These are phyloP conservation scores for Jatropha podagrica DNA, from an alignment of 441 rosid genomes.

Conservation along the genomic window DNA sequence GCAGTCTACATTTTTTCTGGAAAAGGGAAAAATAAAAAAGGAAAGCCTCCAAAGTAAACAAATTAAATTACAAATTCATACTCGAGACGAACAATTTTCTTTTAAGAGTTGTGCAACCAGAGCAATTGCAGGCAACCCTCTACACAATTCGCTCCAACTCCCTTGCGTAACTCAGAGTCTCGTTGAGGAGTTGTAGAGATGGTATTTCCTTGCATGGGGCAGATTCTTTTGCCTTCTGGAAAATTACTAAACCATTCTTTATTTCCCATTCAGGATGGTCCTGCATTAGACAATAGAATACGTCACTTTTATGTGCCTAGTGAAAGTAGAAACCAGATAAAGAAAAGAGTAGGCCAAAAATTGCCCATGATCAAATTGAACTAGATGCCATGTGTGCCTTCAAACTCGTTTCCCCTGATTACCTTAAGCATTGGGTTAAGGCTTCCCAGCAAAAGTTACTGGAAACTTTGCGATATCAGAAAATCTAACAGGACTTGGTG, in stretches of 20 bases:
- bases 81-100: constrained; percentile 6
- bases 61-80: too few relatives aligned
- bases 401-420: background rate
- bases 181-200: constrained; percentile 88
- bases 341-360: too few relatives aligned
- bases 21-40: too few relatives aligned
- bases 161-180: constrained; percentile 90
- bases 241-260: constrained; percentile 63
- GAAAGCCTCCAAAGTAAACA: too few relatives aligned
- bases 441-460: background rate
- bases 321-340: background rate
- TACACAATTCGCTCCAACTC: constrained; percentile 96
- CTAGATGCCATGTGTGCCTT: background rate
- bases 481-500: background rate
- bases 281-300: constrained; percentile 34
- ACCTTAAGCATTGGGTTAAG: background rate
- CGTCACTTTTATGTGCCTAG: background rate
- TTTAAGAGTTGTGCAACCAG: background rate
- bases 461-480: background rate
- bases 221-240: constrained; percentile 89
- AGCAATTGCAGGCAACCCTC: background rate
- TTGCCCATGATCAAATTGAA: background rate
- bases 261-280: constrained; percentile 90
- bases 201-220: constrained; percentile 91
- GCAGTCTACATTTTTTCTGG: too few relatives aligned